Percentiles rank a stretch among this genome's conserved stretches.
These are phyloP conservation scores for Pichiaceae sp. DNA, from an alignment of 1,139 yeast species.

Conservation along the genomic window DNA sequence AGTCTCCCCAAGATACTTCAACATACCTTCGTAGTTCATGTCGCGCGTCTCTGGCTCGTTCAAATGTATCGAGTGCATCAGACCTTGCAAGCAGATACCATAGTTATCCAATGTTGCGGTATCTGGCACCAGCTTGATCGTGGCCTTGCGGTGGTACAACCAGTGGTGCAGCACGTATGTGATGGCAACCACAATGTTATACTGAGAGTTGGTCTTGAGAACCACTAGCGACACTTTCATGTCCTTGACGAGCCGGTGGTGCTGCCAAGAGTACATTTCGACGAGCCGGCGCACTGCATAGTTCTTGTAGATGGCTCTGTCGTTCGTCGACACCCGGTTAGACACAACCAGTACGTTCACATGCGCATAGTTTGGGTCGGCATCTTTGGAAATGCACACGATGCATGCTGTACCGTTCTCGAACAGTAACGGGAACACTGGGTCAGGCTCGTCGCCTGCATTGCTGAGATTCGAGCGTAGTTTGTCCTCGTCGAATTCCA, in stretches of 20 bases:
- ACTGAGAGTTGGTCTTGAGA: constrained; percentile 13
- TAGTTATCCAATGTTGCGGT: constrained; percentile 17
- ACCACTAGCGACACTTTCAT: constrained; percentile 15
- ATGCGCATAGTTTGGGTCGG: constrained; percentile 5
- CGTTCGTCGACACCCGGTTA: constrained; percentile 15
- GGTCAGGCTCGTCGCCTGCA: constrained; percentile 17
- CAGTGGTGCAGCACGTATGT: constrained; percentile 20
- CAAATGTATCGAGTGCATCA: constrained; percentile 18
- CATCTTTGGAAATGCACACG: constrained; percentile 6
- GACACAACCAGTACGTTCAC: constrained; percentile 20
- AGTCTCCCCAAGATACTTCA: neutral
- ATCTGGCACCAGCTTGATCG: constrained; percentile 12
- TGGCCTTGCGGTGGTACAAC: constrained; percentile 15
- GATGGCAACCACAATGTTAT: constrained; percentile 18
- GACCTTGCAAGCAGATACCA: constrained; percentile 18
- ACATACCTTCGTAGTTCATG: constrained; percentile 1
- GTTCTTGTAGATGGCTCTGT: constrained; percentile 18
- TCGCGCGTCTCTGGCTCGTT: constrained; percentile 5
- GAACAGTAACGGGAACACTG: constrained; percentile 22
- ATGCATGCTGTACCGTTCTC: constrained; percentile 21
- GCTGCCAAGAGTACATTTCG: constrained; percentile 23
- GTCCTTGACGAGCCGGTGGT: constrained; percentile 15
- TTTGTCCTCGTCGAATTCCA: constrained; percentile 22
- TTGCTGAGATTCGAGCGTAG: constrained; percentile 12
- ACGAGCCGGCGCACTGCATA: constrained; percentile 19